Evolutionary conservation across 345 rosid species (phyloP).

Genomic region (Sonneratia alba): DNA sequence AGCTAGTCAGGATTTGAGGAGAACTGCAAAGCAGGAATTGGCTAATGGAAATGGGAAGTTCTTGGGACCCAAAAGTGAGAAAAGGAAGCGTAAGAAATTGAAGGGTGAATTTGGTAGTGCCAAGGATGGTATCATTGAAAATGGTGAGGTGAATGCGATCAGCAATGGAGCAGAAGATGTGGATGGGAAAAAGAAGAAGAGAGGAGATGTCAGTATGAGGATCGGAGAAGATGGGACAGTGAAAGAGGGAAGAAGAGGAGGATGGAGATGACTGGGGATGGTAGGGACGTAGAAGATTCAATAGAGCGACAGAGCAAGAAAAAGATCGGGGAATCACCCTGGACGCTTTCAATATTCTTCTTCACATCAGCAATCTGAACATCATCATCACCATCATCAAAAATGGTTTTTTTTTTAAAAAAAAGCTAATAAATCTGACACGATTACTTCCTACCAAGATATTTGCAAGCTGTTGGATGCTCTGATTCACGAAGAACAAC

Average conservation of each 20-base stretch:
- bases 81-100: conserved; percentile 7
- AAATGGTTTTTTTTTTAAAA: no score
- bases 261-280: conserved; percentile 3
- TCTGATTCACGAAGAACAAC: no score
- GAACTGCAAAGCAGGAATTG: neutral
- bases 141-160: conserved; percentile 1
- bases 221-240: neutral
- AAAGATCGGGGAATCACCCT: no score
- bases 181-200: conserved; percentile 5
- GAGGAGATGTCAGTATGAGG: neutral
- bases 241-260: conserved; percentile 11
- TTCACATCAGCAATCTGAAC: no score
- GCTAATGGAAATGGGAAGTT: conserved; percentile 1
- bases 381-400: no score
- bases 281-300: neutral
- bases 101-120: neutral
- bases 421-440: no score
- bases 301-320: conserved; percentile 4
- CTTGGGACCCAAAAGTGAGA: neutral
- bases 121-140: neutral
- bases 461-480: no score
- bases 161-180: neutral
- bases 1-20: neutral
- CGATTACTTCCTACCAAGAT: no score
- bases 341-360: no score